A percentile compares a stretch with the other conserved stretches of the same genome.
Evolutionary conservation across 2,329 filamentous ascomycete genomes (phyloP).

Genomic region (Paraconiothyrium sp.): DNA sequence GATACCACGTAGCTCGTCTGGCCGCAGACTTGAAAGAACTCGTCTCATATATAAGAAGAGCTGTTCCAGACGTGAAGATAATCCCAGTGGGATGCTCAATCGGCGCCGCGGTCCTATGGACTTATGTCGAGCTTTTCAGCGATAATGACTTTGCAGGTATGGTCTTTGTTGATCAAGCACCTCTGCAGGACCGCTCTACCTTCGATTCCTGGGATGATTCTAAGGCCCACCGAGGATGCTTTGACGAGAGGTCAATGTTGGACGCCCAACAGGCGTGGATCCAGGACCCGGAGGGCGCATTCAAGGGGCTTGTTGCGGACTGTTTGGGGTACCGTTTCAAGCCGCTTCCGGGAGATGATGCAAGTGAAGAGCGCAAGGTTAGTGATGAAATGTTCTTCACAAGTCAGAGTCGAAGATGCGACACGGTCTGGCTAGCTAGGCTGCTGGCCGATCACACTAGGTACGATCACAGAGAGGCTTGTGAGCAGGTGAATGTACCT

Average conservation of each 20-base stretch:
- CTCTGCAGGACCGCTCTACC: conserved; percentile 9
- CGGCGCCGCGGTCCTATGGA: conserved; percentile 11
- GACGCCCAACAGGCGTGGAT: conserved; percentile 7
- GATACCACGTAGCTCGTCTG: conserved; percentile 11
- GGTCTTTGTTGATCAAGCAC: conserved; percentile 15
- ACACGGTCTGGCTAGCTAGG: conserved; percentile 6
- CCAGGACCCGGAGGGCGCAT: conserved; percentile 2
- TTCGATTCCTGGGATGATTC: conserved; percentile 12
- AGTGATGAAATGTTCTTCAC: conserved; percentile 12
- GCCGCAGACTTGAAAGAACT: conserved; percentile 12
- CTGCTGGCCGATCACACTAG: conserved; percentile 12
- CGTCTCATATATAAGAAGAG: not conserved
- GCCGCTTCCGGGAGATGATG: conserved; percentile 5
- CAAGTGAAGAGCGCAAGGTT: conserved; percentile 3
- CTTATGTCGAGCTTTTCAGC: conserved; percentile 11
- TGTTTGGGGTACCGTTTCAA: conserved; percentile 13
- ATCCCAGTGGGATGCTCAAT: conserved; percentile 10
- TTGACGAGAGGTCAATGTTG: conserved; percentile 9
- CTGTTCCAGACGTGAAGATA: conserved; percentile 2
- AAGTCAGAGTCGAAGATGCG: conserved; percentile 10
- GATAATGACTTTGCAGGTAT: conserved; percentile 8
- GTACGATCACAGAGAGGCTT: conserved; percentile 14
- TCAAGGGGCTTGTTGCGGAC: conserved; percentile 12
- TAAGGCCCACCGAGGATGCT: conserved; percentile 12
- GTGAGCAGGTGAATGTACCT: conserved; percentile 9